Evolutionary conservation across 2,329 filamentous ascomycete species (phyloP), one percentile per base, ranked within the genome.

Genomic region (Thelonectria olida): DNA sequence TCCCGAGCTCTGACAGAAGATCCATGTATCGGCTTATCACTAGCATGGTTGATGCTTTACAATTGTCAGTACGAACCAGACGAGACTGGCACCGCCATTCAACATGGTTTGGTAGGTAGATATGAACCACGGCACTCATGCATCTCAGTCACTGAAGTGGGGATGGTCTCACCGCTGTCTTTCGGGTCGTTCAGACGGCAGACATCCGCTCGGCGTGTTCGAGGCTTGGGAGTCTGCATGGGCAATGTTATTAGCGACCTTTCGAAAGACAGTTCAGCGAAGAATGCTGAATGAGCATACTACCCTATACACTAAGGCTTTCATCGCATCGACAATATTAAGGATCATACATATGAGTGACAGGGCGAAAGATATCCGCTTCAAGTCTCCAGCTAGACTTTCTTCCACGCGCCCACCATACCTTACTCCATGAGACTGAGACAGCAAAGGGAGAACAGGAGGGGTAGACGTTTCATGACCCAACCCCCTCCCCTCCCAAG

Each of bases 51-150:
- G 52, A 22, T 48, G n/a, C 45, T 20, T 52, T 36, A 27, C 42
- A 49, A 31, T 7, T 19, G 39, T 22, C 17, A 17, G 34, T 15
- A 22, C 54, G 23, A 25, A 13, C 42, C 20, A 55, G 45, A 45
- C 52, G 54, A 68, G 56, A 61, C 62, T 56, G 36, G 38, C 52
- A 50, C 19, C 48, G 61, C 36, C 50, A 54, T 39, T 58, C 61
- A 52, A 54, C 49, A 65, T 45, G 25, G 62, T 53, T 48, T 56
- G 49, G 62, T 62, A n/a, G n/a, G n/a, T n/a, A n/a, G n/a, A n/a
- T n/a, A 62, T 60, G 66, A 70, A 66, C 58, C 61, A 47, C 63
- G 68, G 47, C 58, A 55, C 58, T 54, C 62, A 62, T 63, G 57
- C 54, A 58, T 66, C 66, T 67, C 65, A 66, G 65, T 48, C 54